Evolutionary conservation across 1,284 basidiomycete species (phyloP).

Genomic region (Cystobasidium slooffiae): DNA sequence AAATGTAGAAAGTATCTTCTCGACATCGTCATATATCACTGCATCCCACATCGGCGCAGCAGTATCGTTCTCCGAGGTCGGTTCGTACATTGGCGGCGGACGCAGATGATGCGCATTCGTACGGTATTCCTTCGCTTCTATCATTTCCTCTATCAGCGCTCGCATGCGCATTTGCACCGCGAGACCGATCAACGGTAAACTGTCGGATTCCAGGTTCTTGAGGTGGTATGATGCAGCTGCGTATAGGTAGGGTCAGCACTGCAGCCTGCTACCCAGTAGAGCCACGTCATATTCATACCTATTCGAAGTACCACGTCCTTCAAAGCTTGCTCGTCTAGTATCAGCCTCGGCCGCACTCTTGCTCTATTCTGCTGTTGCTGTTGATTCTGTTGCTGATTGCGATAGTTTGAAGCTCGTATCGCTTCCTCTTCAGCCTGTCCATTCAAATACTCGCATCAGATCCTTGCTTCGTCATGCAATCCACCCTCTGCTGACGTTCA

Average conservation of each 20-base stretch:
- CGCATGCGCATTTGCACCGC: slow-evolving; percentile 75
- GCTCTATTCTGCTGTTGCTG: slow-evolving; percentile 38
- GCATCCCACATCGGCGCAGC: slow-evolving; percentile 74
- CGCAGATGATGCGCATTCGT: slow-evolving; percentile 68
- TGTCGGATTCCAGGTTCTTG: slow-evolving; percentile 54
- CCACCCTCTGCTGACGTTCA: neutral
- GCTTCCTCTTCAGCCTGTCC: slow-evolving; percentile 54
- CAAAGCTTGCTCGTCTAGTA: slow-evolving; percentile 49
- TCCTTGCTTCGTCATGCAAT: neutral
- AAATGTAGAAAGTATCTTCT: slow-evolving; percentile 71
- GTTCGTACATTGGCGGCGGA: slow-evolving; percentile 65
- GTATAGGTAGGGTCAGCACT: neutral
- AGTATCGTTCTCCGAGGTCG: slow-evolving; percentile 33
- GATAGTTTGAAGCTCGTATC: slow-evolving; percentile 43
- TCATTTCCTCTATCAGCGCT: slow-evolving; percentile 71
- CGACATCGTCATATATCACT: slow-evolving; percentile 70
- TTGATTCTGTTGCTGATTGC: slow-evolving; percentile 14
- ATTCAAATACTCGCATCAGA: neutral
- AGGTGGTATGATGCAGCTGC: slow-evolving; percentile 53
- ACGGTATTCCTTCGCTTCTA: slow-evolving; percentile 71
- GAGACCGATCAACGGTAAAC: slow-evolving; percentile 63
- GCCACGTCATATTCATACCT: slow-evolving; percentile 38
- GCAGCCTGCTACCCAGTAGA: no score
- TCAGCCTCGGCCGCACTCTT: slow-evolving; percentile 46
- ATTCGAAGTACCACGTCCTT: slow-evolving; percentile 51